Evolutionary conservation across 805 yeast species (phyloP), one percentile per base, ranked within the genome.

Genomic region (Kluyveromyces nonfermentans): DNA sequence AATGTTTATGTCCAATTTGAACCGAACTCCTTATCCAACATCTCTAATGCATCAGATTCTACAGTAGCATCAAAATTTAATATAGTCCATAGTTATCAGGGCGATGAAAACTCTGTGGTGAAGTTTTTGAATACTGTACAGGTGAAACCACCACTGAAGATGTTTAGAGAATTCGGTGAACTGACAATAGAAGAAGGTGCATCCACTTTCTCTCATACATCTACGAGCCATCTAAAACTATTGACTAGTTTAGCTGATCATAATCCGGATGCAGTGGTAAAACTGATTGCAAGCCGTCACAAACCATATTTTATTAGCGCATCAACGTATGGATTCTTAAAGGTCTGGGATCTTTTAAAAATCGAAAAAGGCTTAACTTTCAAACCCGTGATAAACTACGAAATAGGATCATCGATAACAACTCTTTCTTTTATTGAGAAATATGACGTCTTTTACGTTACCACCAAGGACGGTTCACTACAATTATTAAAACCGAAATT

Each of bases 311-410:
- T 90, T 49, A 65, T 87, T 2, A 80, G 93, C 1, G 95, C 88
- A 2, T 85, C 93, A 7, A 83, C 80, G 39, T 73, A 74, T 22
- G 96, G 97, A 0, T 56, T 66, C 1, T 54, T 93, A 33, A 82
- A 78, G 50, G 62, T 90, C 0, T 93, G 97, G 97, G 94, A 86
- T 55, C 62, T 80, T 1, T 54, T 65, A 8, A 75, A 78, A 46
- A 63, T 89, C 32, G 86, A 80, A 42, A 74, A 73, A 43, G 83
- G 82, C 34, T 75, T 79, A 3, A 65, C 74, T 8, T 73, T 74
- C 25, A 65, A 72, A 4, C 71, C 86, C 0, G 60, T 69, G 7
- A 49, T 75, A 7, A 64, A 74, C 1, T 56, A 74, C 1, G 71
- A 74, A 34, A 60, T 81, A 38, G 73, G 73, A 0, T 67, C 77